phyloP scores from a whole-genome alignment of 2,329 filamentous ascomycete genomes.

The Alternaria panax region DNA sequence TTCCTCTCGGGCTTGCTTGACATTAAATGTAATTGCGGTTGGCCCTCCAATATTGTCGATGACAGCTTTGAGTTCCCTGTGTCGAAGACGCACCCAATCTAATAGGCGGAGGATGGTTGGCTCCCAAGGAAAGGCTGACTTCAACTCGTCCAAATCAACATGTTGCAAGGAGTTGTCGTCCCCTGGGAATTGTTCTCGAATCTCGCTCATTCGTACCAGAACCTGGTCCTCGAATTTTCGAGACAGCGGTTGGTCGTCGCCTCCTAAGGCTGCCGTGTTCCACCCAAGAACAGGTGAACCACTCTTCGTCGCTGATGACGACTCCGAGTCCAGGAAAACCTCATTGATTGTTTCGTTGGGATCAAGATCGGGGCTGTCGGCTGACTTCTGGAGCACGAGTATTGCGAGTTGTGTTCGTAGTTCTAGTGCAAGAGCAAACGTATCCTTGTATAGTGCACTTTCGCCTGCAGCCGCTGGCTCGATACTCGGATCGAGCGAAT shows the following conservation, averaged over 20 bases:
- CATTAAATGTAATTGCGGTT: slow-evolving; percentile 44
- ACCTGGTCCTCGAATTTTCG: slow-evolving; percentile 47
- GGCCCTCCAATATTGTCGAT: slow-evolving; percentile 56
- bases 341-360: slow-evolving; percentile 50
- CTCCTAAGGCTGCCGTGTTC: slow-evolving; percentile 47
- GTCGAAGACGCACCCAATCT: slow-evolving; percentile 57
- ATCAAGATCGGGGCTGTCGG: slow-evolving; percentile 46
- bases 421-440: slow-evolving; percentile 60
- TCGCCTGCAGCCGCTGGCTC: slow-evolving; percentile 38
- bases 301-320: slow-evolving; percentile 14
- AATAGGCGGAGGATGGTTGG: slow-evolving; percentile 55
- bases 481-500: slow-evolving; percentile 21
- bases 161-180: too few species aligned
- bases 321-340: slow-evolving; percentile 51
- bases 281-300: slow-evolving; percentile 42
- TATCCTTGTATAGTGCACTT: slow-evolving; percentile 53
- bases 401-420: slow-evolving; percentile 65
- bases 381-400: slow-evolving; percentile 47
- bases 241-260: slow-evolving; percentile 48
- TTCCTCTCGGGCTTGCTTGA: slow-evolving; percentile 36
- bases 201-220: slow-evolving; percentile 47
- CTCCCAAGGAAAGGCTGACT: slow-evolving; percentile 59
- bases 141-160: background rate
- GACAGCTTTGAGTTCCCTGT: slow-evolving; percentile 54
- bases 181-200: slow-evolving; percentile 45